A percentile compares a stretch with the other conserved stretches of the same genome.
phyloP scores from a whole-genome alignment of 176 grass and related monocot species.

The Tillandsia leiboldiana region DNA sequence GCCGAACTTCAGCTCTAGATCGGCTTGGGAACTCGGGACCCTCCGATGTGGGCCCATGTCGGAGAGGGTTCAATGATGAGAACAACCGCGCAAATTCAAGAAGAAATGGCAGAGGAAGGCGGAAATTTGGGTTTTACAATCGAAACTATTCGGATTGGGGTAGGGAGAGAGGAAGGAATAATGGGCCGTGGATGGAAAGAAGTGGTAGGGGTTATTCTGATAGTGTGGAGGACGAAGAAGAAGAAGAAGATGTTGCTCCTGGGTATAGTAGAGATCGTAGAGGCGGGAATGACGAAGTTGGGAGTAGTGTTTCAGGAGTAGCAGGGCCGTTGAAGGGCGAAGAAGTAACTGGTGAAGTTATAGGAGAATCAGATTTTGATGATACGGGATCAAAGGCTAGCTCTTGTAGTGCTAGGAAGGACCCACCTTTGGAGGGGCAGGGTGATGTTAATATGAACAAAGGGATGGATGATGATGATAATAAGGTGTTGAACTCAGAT shows the following conservation, averaged over 20 bases:
- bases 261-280: constrained; percentile 45
- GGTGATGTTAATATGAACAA: constrained; percentile 25
- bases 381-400: constrained; percentile 77
- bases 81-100: constrained; percentile 19
- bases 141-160: constrained; percentile 52
- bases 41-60: constrained; percentile 18
- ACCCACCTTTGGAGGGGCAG: constrained; percentile 19
- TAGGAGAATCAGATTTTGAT: constrained; percentile 57
- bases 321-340: constrained; percentile 44
- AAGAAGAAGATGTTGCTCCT: constrained; percentile 48
- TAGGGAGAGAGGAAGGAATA: constrained; percentile 44
- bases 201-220: constrained; percentile 32
- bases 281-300: constrained; percentile 46
- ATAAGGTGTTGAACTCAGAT: constrained; percentile 34
- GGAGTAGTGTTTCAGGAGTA: constrained; percentile 58
- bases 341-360: constrained; percentile 18
- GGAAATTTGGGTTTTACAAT: constrained; percentile 42
- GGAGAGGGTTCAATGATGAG: constrained; percentile 44
- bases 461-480: constrained; percentile 36
- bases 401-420: constrained; percentile 42
- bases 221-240: constrained; percentile 42
- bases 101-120: constrained; percentile 52
- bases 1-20: constrained; percentile 9
- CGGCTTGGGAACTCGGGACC: constrained; percentile 13
- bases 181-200: constrained; percentile 12